Evolutionary conservation across 2,329 filamentous ascomycete species (phyloP), one percentile per base, ranked within the genome.

Genomic region (Lachnellula suecica): DNA sequence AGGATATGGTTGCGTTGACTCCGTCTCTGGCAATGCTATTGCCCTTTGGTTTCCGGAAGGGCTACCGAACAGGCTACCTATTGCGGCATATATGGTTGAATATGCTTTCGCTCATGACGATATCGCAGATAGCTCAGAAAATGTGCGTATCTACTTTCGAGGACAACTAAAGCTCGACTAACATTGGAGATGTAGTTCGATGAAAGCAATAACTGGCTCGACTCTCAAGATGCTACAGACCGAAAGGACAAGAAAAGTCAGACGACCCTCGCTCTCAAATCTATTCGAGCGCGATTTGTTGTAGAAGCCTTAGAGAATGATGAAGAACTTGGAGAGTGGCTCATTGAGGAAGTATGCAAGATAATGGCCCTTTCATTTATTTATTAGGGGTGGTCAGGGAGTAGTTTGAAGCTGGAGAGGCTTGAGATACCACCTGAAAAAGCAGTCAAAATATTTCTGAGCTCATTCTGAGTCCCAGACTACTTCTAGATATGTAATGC

Each of bases 1-100:
- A 13, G 42, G 42, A 2, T 17, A 24, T 44, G 42, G 42, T n/a
- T 44, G 42, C 42, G 42, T 44, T 44, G 24, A 27, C 27, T 44
- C 42, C 6, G 42, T 44, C 5, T 23, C 42, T 44, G 42, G 42
- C 19, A 44, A 44, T 29, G 42, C 42, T 44, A 44, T 44, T 20
- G 42, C 42, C n/a, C 20, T 44, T 44, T 44, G 42, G 42, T 44
- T 44, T 17, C 42, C 42, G 15, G 42, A 44, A 44, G 42, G 20
- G 27, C 19, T 44, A 27, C 42, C 42, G 13, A 23, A 44, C 15
- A 44, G 42, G 27, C 4, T 44, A 13, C 19, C 15, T 3, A 27
- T 44, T 8, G 42, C 42, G 15, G 20, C 42, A 10, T 44, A 44
- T 25, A 44, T 44, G 42, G 24, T 44, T 3, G 42, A 44, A 27